Conservation (phyloP, 148 eudicot genomes). For the Cornus kousa region DNA sequence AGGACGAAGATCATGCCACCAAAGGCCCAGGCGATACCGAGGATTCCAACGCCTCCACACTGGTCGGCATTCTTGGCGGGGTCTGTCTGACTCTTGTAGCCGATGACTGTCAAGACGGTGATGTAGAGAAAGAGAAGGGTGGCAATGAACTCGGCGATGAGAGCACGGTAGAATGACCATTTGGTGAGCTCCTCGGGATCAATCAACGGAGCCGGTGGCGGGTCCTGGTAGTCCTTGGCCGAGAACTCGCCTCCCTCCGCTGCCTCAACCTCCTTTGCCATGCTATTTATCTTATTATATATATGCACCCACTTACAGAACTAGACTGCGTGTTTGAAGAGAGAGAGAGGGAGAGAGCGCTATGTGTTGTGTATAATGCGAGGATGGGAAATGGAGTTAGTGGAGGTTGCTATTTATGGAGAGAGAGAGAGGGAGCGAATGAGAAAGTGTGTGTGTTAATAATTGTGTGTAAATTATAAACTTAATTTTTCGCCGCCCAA, state of each 20-base stretch:
- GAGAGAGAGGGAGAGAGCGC: background rate
- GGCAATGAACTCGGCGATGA: constrained; percentile 70
- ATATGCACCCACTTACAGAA: no score
- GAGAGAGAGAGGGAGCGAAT: background rate
- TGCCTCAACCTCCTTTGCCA: constrained; percentile 52
- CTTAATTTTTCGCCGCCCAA: constrained; percentile 28
- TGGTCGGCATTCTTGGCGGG: constrained; percentile 10
- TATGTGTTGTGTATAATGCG: background rate
- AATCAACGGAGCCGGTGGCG: constrained; percentile 57
- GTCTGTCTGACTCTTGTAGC: constrained; percentile 46
- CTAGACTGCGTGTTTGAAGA: no score
- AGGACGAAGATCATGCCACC: constrained; percentile 87
- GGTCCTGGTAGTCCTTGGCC: constrained; percentile 71
- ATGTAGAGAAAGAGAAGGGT: constrained; percentile 66
- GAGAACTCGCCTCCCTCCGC: constrained; percentile 39
- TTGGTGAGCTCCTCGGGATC: constrained; percentile 45
- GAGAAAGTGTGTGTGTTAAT: background rate
- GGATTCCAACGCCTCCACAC: constrained; percentile 70
- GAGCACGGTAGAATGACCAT: constrained; percentile 70
- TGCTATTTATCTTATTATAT: background rate
- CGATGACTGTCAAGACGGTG: constrained; percentile 64
- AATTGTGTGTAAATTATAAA: background rate
- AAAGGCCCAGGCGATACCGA: constrained; percentile 84
- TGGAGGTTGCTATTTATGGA: constrained; percentile 24
- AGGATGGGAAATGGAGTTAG: background rate